phyloP scores from a whole-genome alignment of 345 rosid species.

The Punica granatum region DNA sequence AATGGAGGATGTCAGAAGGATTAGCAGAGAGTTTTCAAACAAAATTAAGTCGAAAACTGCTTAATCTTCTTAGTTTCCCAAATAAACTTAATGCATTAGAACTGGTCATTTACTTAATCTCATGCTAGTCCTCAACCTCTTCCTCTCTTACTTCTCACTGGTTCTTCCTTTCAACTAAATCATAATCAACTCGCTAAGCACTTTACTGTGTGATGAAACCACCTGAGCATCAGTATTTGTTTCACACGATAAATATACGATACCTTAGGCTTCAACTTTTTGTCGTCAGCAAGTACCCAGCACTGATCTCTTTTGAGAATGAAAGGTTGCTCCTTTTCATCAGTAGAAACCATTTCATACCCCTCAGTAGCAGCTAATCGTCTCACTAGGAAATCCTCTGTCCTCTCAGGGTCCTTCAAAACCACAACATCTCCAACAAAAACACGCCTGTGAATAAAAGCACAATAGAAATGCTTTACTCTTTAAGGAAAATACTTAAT shows the following conservation, averaged over 20 bases:
- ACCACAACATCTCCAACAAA: slow-evolving; percentile 93
- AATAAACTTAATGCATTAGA: background rate
- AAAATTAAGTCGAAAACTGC: background rate
- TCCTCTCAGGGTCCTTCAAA: slow-evolving; percentile 65
- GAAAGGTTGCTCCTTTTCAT: slow-evolving; percentile 79
- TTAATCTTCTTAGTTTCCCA: background rate
- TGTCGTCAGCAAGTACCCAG: slow-evolving; percentile 88
- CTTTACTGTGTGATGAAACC: background rate
- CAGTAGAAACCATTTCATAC: slow-evolving; percentile 72
- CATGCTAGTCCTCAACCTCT: background rate
- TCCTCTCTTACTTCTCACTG: background rate
- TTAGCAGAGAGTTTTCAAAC: background rate
- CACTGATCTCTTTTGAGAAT: slow-evolving; percentile 71
- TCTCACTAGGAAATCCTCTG: slow-evolving; percentile 56
- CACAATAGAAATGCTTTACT: slow-evolving; percentile 7
- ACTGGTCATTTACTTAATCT: background rate
- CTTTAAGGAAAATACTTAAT: background rate
- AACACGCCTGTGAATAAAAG: slow-evolving; percentile 38
- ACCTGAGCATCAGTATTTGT: background rate
- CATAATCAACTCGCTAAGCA: no score
- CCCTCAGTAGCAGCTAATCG: slow-evolving; percentile 87
- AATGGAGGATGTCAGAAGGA: background rate
- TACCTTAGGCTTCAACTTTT: slow-evolving; percentile 77
- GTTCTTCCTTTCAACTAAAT: background rate
- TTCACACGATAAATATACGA: background rate